Evolutionary conservation across 306 rosid species (phyloP).

Genomic region (Corylus avellana): DNA sequence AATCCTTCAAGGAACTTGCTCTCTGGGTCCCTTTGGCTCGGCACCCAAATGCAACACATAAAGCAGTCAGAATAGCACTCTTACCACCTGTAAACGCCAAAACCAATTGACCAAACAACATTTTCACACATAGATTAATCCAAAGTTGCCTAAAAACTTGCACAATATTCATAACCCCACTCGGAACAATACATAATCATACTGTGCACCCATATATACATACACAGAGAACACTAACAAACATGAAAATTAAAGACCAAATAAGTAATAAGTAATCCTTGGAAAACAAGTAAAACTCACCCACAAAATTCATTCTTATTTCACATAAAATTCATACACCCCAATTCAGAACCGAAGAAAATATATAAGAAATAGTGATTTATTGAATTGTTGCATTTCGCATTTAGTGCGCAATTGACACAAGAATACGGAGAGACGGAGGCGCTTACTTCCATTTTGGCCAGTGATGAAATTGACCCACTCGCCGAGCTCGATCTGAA

Average conservation of each 20-base stretch:
- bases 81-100: slow-evolving; percentile 71
- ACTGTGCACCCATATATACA: not conserved
- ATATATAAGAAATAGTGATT: not conserved
- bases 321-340: not conserved
- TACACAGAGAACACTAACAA: not conserved
- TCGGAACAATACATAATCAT: not conserved
- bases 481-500: slow-evolving; percentile 68
- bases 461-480: slow-evolving; percentile 83
- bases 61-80: slow-evolving; percentile 85
- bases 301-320: not conserved
- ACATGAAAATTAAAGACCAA: not conserved
- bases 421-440: not conserved
- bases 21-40: slow-evolving; percentile 92
- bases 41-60: slow-evolving; percentile 90
- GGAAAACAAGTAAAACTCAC: not conserved
- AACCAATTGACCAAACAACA: slow-evolving; percentile 5
- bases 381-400: not conserved
- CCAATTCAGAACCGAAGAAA: not conserved
- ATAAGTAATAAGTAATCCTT: not conserved
- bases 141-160: not conserved
- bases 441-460: slow-evolving; percentile 81
- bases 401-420: not conserved
- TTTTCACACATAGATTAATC: not conserved
- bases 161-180: slow-evolving; percentile 6
- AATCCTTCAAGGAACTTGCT: slow-evolving; percentile 73